Base-by-base conservation (phyloP, 73 alveolate genomes). In the Tetrahymena elliotti region DNA sequence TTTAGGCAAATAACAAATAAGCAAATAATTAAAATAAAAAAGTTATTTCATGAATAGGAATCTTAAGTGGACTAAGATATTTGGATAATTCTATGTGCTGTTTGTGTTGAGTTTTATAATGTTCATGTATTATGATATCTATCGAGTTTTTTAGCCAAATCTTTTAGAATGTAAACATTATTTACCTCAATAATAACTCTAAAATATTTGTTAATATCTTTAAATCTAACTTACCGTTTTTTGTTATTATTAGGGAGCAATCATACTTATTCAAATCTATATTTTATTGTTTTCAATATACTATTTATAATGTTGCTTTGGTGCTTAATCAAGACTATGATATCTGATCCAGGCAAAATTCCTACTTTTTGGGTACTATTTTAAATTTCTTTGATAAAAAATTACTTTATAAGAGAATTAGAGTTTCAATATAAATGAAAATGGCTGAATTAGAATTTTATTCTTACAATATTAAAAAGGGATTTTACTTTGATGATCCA, bases 281-380 rank as follows among this genome's bases (percentile, higher is more conserved):
- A 68, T 31, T 68, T 68, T 68, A 68, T 68, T 16, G 22, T 68
- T 27, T 68, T 68, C 88, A 68, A 68, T 68, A 16, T 68, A 68
- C 88, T 68, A 68, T 68, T 68, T 37, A 35, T 98, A 83, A 95
- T 98, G 97, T 97, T 99, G 82, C 88, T 97, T 33, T 98, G 99
- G 98, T 96, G 99, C 83, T 98, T 99, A 95, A 93, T 97, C 52
- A 94, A 96, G 93, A 96, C 99, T 24, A 98, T 99, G 97, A 97
- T 96, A 37, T 98, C 99, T 35, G 99, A 98, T 84, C 99, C 99
- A 12, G 99, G 99, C 38, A 97, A 98, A 96, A 99, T 98, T 27
- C 99, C 99, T 2, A n/a, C 36, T 1, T 68, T 68, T 31, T 68
- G 88, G 88, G 88, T 68, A 68, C 1, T 11, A 6, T 68, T 7